A percentile compares a stretch with the other conserved stretches of the same genome.
Conservation (phyloP, 306 rosid genomes). For the Arachis stenosperma region DNA sequence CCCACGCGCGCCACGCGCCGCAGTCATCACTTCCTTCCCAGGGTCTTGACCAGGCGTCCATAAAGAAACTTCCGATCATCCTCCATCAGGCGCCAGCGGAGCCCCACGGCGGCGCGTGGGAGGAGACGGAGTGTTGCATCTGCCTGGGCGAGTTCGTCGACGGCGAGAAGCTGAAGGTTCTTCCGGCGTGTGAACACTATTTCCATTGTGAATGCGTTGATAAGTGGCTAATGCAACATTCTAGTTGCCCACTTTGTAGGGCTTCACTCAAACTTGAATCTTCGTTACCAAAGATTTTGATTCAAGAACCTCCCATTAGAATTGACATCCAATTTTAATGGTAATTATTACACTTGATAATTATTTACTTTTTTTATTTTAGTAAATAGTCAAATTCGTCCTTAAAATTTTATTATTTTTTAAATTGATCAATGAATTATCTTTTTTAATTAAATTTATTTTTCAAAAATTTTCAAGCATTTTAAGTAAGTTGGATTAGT, state of each 20-base stretch:
- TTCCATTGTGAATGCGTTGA: slow-evolving; percentile 87
- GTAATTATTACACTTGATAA: not conserved
- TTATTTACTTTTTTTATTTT: too few relatives aligned
- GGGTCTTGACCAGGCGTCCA: slow-evolving; percentile 56
- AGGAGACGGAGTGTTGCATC: slow-evolving; percentile 70
- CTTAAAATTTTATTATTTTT: too few relatives aligned
- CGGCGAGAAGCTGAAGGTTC: slow-evolving; percentile 79
- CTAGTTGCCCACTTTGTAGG: slow-evolving; percentile 90
- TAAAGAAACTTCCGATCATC: slow-evolving; percentile 58
- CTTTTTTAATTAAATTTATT: too few relatives aligned
- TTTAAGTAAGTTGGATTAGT: too few relatives aligned
- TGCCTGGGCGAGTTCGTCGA: slow-evolving; percentile 71
- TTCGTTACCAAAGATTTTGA: slow-evolving; percentile 49
- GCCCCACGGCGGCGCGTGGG: slow-evolving; percentile 38
- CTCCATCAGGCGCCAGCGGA: slow-evolving; percentile 45
- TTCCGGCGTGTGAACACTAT: slow-evolving; percentile 70
- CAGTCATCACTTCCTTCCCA: slow-evolving; percentile 24
- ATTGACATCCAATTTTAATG: slow-evolving; percentile 42
- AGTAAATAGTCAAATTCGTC: too few relatives aligned
- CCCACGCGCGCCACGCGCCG: slow-evolving; percentile 38
- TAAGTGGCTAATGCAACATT: slow-evolving; percentile 64
- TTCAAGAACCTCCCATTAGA: slow-evolving; percentile 55
- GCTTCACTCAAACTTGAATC: slow-evolving; percentile 56
- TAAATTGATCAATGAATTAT: too few relatives aligned
- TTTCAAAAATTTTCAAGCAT: too few relatives aligned